Percentiles rank a stretch among this genome's conserved stretches.
phyloP scores from a whole-genome alignment of 768 basidiomycete species.

The Lepiota venenata region DNA sequence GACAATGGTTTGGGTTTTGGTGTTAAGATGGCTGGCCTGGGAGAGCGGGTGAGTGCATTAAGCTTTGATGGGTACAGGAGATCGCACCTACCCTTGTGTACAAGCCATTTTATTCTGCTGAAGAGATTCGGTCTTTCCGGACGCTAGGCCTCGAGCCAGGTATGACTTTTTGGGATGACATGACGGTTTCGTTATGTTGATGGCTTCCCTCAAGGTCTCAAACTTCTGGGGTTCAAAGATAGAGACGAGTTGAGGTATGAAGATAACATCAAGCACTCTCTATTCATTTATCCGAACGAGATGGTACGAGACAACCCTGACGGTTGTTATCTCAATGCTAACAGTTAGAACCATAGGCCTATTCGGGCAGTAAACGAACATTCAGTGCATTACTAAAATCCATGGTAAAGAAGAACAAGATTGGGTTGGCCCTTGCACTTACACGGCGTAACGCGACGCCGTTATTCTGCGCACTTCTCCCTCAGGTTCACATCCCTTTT shows the following conservation, averaged over 20 bases:
- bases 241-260: constrained; percentile 68
- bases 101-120: constrained; percentile 82
- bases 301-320: constrained; percentile 42
- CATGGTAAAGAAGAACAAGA: constrained; percentile 76
- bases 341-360: constrained; percentile 43
- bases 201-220: constrained; percentile 54
- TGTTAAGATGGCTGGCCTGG: constrained; percentile 43
- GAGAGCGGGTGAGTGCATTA: constrained; percentile 43
- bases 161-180: constrained; percentile 22
- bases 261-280: constrained; percentile 89
- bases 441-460: constrained; percentile 73
- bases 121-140: constrained; percentile 79
- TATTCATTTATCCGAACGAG: constrained; percentile 93
- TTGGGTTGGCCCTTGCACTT: constrained; percentile 74
- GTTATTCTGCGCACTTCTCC: constrained; percentile 79
- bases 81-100: constrained; percentile 9
- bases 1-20: constrained; percentile 21
- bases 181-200: background rate
- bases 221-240: constrained; percentile 90
- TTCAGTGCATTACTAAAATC: constrained; percentile 85
- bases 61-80: background rate
- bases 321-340: background rate
- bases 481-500: constrained; percentile 54
- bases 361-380: constrained; percentile 88
- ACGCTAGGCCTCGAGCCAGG: constrained; percentile 78